Evolutionary conservation across 305 asterid species (phyloP), one percentile per base, ranked within the genome.

Genomic region (Fraxinus albicans): DNA sequence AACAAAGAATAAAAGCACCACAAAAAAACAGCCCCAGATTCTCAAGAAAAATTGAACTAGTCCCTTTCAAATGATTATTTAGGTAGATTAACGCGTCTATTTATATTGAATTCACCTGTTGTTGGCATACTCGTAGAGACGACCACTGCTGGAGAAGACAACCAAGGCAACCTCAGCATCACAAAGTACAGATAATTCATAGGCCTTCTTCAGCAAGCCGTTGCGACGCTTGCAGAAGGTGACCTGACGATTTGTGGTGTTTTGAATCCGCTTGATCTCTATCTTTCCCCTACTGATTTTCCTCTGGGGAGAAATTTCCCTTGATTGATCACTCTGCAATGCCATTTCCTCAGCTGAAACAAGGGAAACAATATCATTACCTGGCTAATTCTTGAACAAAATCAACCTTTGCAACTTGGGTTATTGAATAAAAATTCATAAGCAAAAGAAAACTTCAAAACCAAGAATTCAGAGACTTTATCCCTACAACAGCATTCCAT

Each of bases 161-260:
- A 94, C 85, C 84, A 94, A 83, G 72, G 97, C 97, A 83, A 94
- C 94, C 85, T 94, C 98, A 73, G 98, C 98, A 82, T 93, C 98
- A 78, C 98, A 94, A 34, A 92, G 97, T 76, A 93, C 98, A 74
- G 98, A 94, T 8, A 94, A 78, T 81, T 94, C 98, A 83, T 94
- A 94, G n/a, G 98, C 98, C 72, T 93, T 93, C 79, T 94, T 94
- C 2, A 93, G 92, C 87, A 94, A 75, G 17, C 98, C 98, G 42
- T 88, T 94, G 15, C 98, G 90, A 65, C 97, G 91, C 84, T 94
- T 94, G 86, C 98, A 94, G 89, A 94, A 94, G 25, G 98, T 94
- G 1, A 94, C 98, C 81, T 94, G 98, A 0, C 98, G 97, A 86
- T 94, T 94, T 1, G 98, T 94, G 23, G 97, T 93, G 94, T 93